These are phyloP conservation scores for Polyporus arcularius DNA, from an alignment of 768 basidiomycete species.

Conservation along the genomic window DNA sequence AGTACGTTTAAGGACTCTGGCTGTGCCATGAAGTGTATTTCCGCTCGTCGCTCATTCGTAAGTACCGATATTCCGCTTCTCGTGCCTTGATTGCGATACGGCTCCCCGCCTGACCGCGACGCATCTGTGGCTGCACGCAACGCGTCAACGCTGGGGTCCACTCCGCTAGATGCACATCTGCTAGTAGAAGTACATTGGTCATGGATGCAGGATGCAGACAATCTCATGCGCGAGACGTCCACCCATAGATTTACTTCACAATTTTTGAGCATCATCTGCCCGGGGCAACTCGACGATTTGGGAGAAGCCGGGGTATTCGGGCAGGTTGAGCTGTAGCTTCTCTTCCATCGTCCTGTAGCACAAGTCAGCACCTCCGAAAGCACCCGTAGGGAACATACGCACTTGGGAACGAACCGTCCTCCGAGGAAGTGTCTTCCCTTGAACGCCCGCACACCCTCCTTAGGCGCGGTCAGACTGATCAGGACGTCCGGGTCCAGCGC, in stretches of 20 bases:
- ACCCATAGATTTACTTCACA: neutral
- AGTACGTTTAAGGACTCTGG: no score
- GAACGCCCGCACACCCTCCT: conserved; percentile 79
- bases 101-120: neutral
- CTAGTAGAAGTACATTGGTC: neutral
- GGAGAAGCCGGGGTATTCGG: conserved; percentile 72
- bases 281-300: conserved; percentile 80
- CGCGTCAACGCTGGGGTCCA: neutral
- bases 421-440: conserved; percentile 89
- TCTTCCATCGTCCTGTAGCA: conserved; percentile 62
- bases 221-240: neutral
- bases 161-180: neutral
- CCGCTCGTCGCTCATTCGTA: no score
- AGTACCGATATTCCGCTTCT: no score
- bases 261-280: conserved; percentile 9
- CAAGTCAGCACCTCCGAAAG: neutral
- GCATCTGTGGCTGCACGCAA: conserved; percentile 11
- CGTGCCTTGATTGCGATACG: no score
- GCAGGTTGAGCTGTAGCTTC: conserved; percentile 78
- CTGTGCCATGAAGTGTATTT: no score
- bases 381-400: conserved; percentile 29
- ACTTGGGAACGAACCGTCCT: conserved; percentile 92
- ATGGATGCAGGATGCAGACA: neutral
- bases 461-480: conserved; percentile 92
- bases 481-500: conserved; percentile 78